phyloP scores from a whole-genome alignment of 1,284 basidiomycete genomes.

The Malassezia psittaci region DNA sequence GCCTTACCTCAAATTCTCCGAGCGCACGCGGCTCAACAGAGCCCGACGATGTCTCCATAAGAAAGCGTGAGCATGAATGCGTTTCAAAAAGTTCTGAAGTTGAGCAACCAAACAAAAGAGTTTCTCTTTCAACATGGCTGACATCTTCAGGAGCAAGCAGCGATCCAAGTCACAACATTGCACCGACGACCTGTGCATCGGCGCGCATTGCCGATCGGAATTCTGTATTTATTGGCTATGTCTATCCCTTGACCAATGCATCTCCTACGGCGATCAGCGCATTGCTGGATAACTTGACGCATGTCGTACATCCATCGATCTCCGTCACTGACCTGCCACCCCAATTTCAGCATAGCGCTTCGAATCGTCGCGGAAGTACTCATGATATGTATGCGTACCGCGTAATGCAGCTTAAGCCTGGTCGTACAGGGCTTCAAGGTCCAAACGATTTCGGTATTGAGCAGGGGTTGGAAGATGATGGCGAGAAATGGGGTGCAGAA shows the following conservation, averaged over 20 bases:
- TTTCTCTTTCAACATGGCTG: conserved; percentile 11
- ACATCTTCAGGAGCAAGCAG: conserved; percentile 10
- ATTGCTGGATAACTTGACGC: conserved; percentile 32
- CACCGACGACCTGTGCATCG: conserved; percentile 25
- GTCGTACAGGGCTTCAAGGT: conserved; percentile 28
- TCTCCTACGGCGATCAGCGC: conserved; percentile 21
- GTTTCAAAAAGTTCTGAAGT: no score
- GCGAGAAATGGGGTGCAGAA: conserved; percentile 38
- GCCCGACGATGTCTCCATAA: no score
- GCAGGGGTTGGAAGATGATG: conserved; percentile 42
- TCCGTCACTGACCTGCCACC: conserved; percentile 28
- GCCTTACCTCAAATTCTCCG: no score
- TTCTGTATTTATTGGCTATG: conserved; percentile 43
- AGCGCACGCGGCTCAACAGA: no score
- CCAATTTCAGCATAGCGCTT: conserved; percentile 25
- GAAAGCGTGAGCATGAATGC: no score
- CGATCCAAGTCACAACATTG: conserved; percentile 22
- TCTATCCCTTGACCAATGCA: conserved; percentile 29
- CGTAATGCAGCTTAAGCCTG: conserved; percentile 34
- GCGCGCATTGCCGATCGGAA: conserved; percentile 39
- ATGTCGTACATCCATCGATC: conserved; percentile 36
- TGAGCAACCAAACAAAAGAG: no score
- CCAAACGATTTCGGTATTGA: conserved; percentile 39
- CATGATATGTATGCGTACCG: conserved; percentile 46
- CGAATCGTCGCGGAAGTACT: conserved; percentile 26